Evolutionary conservation across 2,329 filamentous ascomycete species (phyloP).

Genomic region (Hypoxylon sp.): DNA sequence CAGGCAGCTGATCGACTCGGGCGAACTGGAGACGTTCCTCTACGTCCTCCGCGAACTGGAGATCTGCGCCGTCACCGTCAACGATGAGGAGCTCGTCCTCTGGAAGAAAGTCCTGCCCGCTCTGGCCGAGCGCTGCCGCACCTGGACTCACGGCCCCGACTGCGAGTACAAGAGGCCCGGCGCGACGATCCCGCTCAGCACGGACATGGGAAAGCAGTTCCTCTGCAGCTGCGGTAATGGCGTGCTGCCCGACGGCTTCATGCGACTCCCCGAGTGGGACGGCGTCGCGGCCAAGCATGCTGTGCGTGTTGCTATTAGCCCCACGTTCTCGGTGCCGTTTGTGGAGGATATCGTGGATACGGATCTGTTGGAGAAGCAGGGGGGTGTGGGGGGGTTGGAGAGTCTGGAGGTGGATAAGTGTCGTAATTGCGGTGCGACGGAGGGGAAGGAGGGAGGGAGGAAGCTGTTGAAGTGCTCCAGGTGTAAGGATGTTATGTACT

Average conservation of each 20-base stretch:
- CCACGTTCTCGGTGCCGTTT: conserved; percentile 62
- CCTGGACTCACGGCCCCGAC: conserved; percentile 59
- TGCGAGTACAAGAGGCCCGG: conserved; percentile 61
- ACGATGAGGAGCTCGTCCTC: conserved; percentile 70
- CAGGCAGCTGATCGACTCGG: conserved; percentile 52
- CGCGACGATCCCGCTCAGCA: conserved; percentile 58
- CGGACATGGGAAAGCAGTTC: conserved; percentile 53
- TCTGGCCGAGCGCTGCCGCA: conserved; percentile 64
- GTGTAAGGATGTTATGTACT: conserved; percentile 65
- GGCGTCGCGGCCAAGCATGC: conserved; percentile 57
- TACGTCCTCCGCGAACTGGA: conserved; percentile 55
- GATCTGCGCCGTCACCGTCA: conserved; percentile 57
- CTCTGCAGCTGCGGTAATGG: conserved; percentile 65
- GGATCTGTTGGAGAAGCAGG: conserved; percentile 6
- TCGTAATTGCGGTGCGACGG: conserved; percentile 56
- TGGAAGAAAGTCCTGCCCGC: conserved; percentile 64
- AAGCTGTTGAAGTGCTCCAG: conserved; percentile 61
- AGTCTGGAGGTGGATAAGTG: conserved; percentile 49
- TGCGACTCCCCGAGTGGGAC: conserved; percentile 61
- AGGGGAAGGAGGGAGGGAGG: conserved; percentile 49
- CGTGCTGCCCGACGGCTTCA: conserved; percentile 58
- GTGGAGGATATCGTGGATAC: conserved; percentile 59
- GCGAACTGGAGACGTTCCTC: conserved; percentile 58
- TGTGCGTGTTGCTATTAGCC: conserved; percentile 72
- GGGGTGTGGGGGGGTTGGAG: conserved; percentile 10